Evolutionary conservation across 202 grass and related monocot species (phyloP), one percentile per base, ranked within the genome.

Genomic region (Schoenoplectus triqueter): DNA sequence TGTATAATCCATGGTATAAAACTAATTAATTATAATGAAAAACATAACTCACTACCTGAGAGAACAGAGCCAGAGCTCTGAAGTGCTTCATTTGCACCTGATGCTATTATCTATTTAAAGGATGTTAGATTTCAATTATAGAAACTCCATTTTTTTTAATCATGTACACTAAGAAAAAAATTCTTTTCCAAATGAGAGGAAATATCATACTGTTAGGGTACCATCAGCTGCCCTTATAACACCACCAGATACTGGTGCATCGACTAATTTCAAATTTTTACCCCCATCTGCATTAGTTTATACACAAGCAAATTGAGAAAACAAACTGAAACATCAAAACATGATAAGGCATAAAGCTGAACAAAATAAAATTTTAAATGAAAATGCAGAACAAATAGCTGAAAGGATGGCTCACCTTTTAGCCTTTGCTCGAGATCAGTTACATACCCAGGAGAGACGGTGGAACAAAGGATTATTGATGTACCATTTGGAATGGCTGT

Each of bases 201-300:
- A 6, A 78, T 17, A 9, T 60, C 51, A 39, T 92, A 98, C 95
- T 67, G 95, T 98, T 68, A 98, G 85, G 17, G 92, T 98, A 84
- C 95, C 95, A 1, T 98, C 92, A 77, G 95, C 95, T 74, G 95
- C 95, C 73, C 91, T 98, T 89, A 93, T 92, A 61, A 93, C 91
- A 88, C 92, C 95, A 81, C 92, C 95, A 82, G 95, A 98, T 85
- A 98, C 95, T 0, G 95, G 95, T 51, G 95, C 91, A 92, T 98
- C 95, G 59, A 98, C 77, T 81, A 62, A 19, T 62, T 62, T 47
- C 4, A 98, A 86, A 60, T 85, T 80, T 85, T 82, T 91, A 54
- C 82, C 83, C 73, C 92, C 95, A 80, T 86, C 95, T 98, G 85
- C 79, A 90, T 80, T 64, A 62, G 88, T 54, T 69, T 68, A 41